Percentiles rank a stretch among this genome's conserved stretches.
phyloP scores from a whole-genome alignment of 768 basidiomycete species.

The Kwoniella newhampshirensis region DNA sequence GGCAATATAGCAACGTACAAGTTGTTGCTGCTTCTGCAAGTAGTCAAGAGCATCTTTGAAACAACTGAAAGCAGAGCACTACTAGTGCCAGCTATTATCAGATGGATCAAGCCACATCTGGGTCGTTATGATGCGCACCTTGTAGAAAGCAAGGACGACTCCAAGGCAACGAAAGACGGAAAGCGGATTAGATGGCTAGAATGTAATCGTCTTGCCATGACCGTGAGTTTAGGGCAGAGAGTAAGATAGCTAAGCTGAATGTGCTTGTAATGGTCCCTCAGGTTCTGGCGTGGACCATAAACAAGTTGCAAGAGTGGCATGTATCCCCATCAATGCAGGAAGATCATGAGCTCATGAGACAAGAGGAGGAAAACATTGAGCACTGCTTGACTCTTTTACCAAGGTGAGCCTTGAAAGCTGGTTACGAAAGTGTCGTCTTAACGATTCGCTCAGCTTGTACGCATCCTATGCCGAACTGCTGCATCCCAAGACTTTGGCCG shows the following conservation, averaged over 20 bases:
- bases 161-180: slow-evolving; percentile 66
- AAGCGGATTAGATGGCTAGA: slow-evolving; percentile 87
- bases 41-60: slow-evolving; percentile 85
- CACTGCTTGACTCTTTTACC: slow-evolving; percentile 78
- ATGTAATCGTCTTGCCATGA: slow-evolving; percentile 81
- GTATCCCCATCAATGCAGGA: slow-evolving; percentile 65
- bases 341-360: slow-evolving; percentile 64
- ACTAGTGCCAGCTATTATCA: slow-evolving; percentile 80
- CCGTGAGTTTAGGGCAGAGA: slow-evolving; percentile 68
- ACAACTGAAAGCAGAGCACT: slow-evolving; percentile 72
- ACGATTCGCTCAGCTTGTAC: slow-evolving; percentile 61
- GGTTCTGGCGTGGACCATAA: slow-evolving; percentile 64
- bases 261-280: no score
- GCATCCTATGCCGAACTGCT: slow-evolving; percentile 86
- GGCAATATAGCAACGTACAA: slow-evolving; percentile 92
- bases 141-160: slow-evolving; percentile 60
- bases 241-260: no score
- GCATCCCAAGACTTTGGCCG: slow-evolving; percentile 64
- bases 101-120: slow-evolving; percentile 94
- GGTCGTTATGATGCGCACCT: slow-evolving; percentile 81
- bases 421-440: background rate
- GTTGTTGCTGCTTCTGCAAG: slow-evolving; percentile 87
- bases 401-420: slow-evolving; percentile 59
- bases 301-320: slow-evolving; percentile 79
- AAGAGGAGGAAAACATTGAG: slow-evolving; percentile 92